phyloP scores from a whole-genome alignment of 2,329 filamentous ascomycete genomes.

The Microthyrium microscopicum region DNA sequence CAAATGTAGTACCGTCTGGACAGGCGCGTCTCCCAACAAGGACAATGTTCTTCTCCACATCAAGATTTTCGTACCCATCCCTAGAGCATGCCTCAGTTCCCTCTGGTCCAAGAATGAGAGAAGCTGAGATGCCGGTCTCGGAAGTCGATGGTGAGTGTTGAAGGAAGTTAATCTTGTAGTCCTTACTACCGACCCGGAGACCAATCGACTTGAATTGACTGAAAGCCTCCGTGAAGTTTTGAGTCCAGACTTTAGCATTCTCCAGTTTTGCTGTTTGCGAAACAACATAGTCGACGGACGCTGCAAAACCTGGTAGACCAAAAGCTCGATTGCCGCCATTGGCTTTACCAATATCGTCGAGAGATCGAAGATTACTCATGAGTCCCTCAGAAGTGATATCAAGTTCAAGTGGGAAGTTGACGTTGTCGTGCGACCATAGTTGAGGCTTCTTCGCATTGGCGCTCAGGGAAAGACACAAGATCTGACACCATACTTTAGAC shows the following conservation, averaged over 20 bases:
- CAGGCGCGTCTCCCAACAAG: slow-evolving; percentile 25
- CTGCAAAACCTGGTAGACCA: slow-evolving; percentile 41
- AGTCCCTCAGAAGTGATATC: slow-evolving; percentile 22
- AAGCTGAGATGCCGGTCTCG: slow-evolving; percentile 25
- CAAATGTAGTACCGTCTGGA: slow-evolving; percentile 25
- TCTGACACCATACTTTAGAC: no score
- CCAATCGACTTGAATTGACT: slow-evolving; percentile 24
- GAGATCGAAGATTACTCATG: slow-evolving; percentile 34
- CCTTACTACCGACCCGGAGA: slow-evolving; percentile 21
- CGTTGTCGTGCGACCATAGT: background rate
- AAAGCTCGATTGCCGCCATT: slow-evolving; percentile 46
- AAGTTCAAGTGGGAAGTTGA: background rate
- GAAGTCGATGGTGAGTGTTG: slow-evolving; percentile 32
- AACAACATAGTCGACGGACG: slow-evolving; percentile 40
- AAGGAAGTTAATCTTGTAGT: slow-evolving; percentile 25
- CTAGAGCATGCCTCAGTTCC: slow-evolving; percentile 24
- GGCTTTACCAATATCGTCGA: slow-evolving; percentile 36
- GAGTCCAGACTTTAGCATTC: slow-evolving; percentile 26
- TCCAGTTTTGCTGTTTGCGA: slow-evolving; percentile 29
- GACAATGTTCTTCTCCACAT: slow-evolving; percentile 25
- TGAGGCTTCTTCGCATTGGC: no score
- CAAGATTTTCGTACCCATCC: slow-evolving; percentile 20
- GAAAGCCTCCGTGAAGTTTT: slow-evolving; percentile 32
- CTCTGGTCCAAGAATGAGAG: slow-evolving; percentile 23
- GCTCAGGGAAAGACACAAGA: no score